Percentiles rank a stretch among this genome's conserved stretches.
phyloP scores from a whole-genome alignment of 352 stramenopile genomes.

The Nothophytophthora sp. region DNA sequence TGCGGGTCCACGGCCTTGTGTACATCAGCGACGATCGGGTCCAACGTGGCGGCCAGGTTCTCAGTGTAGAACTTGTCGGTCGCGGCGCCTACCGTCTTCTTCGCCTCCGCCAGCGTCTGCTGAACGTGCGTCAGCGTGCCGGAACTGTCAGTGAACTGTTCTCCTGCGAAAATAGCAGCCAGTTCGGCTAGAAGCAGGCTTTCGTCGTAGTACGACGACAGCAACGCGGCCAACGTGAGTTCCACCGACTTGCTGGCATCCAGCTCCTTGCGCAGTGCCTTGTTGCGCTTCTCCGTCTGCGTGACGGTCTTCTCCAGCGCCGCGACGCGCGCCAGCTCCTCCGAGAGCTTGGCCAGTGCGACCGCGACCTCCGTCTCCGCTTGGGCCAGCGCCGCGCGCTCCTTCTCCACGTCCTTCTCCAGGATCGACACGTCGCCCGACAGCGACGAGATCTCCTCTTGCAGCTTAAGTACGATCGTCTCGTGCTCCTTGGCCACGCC shows the following conservation, averaged over 20 bases:
- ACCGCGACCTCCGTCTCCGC: slow-evolving; percentile 35
- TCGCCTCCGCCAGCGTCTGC: slow-evolving; percentile 45
- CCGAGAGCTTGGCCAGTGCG: slow-evolving; percentile 31
- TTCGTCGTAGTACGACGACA: slow-evolving; percentile 84
- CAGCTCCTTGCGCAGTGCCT: slow-evolving; percentile 53
- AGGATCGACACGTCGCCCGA: slow-evolving; percentile 20
- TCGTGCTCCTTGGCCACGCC: slow-evolving; percentile 42
- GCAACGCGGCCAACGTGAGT: slow-evolving; percentile 60
- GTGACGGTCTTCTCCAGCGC: slow-evolving; percentile 21
- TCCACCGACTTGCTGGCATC: slow-evolving; percentile 49
- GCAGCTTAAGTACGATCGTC: slow-evolving; percentile 25
- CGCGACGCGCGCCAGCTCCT: slow-evolving; percentile 29
- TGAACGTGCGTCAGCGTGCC: slow-evolving; percentile 52
- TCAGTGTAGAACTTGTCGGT: slow-evolving; percentile 68
- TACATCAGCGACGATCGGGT: slow-evolving; percentile 62
- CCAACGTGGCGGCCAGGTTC: slow-evolving; percentile 65
- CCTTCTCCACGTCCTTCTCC: slow-evolving; percentile 25
- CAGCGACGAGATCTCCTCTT: slow-evolving; percentile 23
- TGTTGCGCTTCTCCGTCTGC: slow-evolving; percentile 63
- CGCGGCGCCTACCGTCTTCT: slow-evolving; percentile 40
- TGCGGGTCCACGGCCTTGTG: slow-evolving; percentile 51
- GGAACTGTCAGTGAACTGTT: slow-evolving; percentile 48
- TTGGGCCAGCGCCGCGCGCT: slow-evolving; percentile 5
- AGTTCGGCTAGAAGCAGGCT: slow-evolving; percentile 54
- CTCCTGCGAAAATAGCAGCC: slow-evolving; percentile 32